Evolutionary conservation across 2,329 filamentous ascomycete species (phyloP), one percentile per base, ranked within the genome.

Genomic region (Scorias spongiosa): DNA sequence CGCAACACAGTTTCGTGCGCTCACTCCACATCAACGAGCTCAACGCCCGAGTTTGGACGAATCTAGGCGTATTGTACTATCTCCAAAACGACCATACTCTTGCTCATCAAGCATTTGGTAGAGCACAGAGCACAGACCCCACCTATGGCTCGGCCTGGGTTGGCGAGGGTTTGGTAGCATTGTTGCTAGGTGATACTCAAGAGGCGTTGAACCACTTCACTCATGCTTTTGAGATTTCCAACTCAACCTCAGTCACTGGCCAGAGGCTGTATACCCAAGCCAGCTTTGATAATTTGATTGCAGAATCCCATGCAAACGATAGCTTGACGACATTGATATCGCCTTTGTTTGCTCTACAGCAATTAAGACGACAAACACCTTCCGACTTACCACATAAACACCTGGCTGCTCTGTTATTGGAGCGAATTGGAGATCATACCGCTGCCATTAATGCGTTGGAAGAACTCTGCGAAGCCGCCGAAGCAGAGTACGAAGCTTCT

Each of bases 111-210:
- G 81, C 85, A 0, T 96, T 95, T 60, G 87, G 85, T 2, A 75
- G 86, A 49, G 86, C 88, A 2, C 91, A 98, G 61, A 94, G 88
- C 1, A 84, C 84, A 3, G 93, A 98, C 59, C 91, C 93, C 0
- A 89, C 95, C 51, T 94, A 89, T 57, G 80, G 87, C 0, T 79
- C 89, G 56, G 89, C 88, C 12, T 98, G 91, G 93, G 68, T 96
- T 7, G 91, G 91, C 1, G 89, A 96, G 63, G 89, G 85, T 1
- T 72, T 94, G 20, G 73, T 96, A 42, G 87, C 91, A 3, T 70
- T 88, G 12, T 66, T 89, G 26, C 74, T 76, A 41, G 87, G 84
- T 1, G 81, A 93, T 48, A 54, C 66, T 0, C 78, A 75, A 48
- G 87, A 95, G 63, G 88, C 89, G 1, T 74, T 85, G 17, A 79